Evolutionary conservation across 495 filamentous ascomycete species (phyloP).

Genomic region (Thermochaetoides thermophila): DNA sequence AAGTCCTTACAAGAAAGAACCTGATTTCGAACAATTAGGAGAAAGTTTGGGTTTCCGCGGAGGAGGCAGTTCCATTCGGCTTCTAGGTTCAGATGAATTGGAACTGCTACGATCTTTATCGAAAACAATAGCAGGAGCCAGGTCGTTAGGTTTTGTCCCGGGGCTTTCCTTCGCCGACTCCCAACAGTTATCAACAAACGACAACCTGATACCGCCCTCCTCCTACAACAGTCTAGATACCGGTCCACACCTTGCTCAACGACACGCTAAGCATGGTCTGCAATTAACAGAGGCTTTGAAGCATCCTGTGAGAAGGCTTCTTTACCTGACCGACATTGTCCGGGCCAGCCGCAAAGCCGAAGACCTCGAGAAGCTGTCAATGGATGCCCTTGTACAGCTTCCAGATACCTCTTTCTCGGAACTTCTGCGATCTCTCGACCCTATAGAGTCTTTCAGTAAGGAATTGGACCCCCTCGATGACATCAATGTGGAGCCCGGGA

Average conservation of each 20-base stretch:
- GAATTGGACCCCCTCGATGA: slow-evolving; percentile 14
- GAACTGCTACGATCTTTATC: no score
- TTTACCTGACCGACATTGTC: slow-evolving; percentile 1
- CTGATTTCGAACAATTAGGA: no score
- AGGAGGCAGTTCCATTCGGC: no score
- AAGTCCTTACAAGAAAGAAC: no score
- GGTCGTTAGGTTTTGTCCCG: no score
- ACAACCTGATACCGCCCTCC: no score
- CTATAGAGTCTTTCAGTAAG: slow-evolving; percentile 9
- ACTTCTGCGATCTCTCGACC: slow-evolving; percentile 23
- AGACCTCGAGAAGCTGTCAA: not conserved
- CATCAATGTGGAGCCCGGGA: slow-evolving; percentile 11
- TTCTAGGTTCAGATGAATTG: no score
- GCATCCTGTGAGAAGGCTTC: not conserved
- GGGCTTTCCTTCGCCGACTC: no score
- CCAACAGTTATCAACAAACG: no score
- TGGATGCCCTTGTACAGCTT: slow-evolving; percentile 3
- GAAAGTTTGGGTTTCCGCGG: no score
- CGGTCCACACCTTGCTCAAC: not conserved
- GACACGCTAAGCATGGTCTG: not conserved
- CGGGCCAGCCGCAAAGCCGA: not conserved
- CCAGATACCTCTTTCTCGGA: slow-evolving; percentile 24
- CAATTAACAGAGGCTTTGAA: not conserved
- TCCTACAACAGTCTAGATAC: no score
- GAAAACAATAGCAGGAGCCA: no score